Evolutionary conservation across 176 grass and related monocot genomes (phyloP).

Genomic region (Melocanna baccifera): DNA sequence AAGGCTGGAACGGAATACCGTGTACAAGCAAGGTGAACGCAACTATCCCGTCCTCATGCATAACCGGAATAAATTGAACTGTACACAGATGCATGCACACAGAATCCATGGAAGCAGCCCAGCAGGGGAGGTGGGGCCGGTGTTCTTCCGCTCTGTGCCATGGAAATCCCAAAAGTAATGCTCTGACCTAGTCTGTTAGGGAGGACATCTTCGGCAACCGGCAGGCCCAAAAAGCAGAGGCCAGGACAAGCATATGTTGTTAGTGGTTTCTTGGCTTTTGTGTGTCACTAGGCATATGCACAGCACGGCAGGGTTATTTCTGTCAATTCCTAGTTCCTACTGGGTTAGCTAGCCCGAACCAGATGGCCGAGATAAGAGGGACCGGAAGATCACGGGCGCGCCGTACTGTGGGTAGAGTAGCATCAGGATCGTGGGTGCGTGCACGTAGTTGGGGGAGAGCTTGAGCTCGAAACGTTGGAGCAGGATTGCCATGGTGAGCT

Average conservation of each 20-base stretch:
- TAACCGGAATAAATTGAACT: neutral
- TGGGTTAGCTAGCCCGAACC: neutral
- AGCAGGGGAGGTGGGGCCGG: neutral
- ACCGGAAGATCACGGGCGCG: conserved; percentile 70
- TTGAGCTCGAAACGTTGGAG: conserved; percentile 56
- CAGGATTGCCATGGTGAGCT: conserved; percentile 61
- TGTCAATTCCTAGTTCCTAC: neutral
- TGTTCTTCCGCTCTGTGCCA: conserved; percentile 17
- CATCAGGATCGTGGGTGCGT: conserved; percentile 86
- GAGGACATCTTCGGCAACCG: conserved; percentile 39
- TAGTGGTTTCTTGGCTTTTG: conserved; percentile 15
- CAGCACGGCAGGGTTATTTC: neutral
- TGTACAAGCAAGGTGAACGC: neutral
- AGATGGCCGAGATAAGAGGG: neutral
- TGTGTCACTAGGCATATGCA: neutral
- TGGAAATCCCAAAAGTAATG: conserved; percentile 30
- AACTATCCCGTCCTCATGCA: conserved; percentile 3
- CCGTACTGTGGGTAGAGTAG: conserved; percentile 84
- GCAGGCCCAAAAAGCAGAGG: conserved; percentile 20
- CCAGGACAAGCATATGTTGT: neutral
- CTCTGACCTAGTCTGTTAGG: conserved; percentile 39
- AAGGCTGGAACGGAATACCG: conserved; percentile 16
- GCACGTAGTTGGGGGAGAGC: conserved; percentile 65
- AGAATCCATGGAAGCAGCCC: conserved; percentile 42
- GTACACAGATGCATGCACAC: conserved; percentile 30